Percentiles rank a stretch among this genome's conserved stretches.
Conservation (phyloP, 2,329 filamentous ascomycete genomes). For the Capronia coronata region DNA sequence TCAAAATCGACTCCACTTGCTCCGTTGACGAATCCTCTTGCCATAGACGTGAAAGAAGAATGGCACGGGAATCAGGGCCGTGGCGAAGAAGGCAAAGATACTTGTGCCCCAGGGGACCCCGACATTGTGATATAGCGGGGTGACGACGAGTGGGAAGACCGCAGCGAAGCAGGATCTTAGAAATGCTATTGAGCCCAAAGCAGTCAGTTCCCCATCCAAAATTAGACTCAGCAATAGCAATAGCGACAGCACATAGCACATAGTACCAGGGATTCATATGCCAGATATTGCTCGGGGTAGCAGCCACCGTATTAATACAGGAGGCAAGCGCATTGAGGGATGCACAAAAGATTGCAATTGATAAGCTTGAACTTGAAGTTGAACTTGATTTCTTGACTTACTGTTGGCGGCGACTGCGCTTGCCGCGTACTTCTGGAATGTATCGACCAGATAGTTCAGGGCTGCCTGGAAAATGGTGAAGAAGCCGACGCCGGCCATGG, state of each 20-base stretch:
- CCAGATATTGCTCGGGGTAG: too few species aligned
- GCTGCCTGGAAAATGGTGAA: conserved; percentile 39
- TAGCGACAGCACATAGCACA: too few species aligned
- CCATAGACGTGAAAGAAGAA: conserved; percentile 43
- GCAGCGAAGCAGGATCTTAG: conserved; percentile 44
- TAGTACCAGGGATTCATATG: too few species aligned
- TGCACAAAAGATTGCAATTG: too few species aligned
- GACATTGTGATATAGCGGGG: conserved; percentile 41
- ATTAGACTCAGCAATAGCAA: too few species aligned
- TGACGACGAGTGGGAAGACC: conserved; percentile 44
- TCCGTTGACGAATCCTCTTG: conserved; percentile 35
- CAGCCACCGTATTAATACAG: too few species aligned
- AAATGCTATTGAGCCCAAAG: conserved; percentile 31
- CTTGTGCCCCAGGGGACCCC: conserved; percentile 45
- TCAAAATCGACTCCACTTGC: conserved; percentile 33
- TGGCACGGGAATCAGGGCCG: conserved; percentile 41
- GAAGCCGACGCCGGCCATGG: conserved; percentile 38
- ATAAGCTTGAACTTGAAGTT: too few species aligned
- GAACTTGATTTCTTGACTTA: conserved; percentile 6
- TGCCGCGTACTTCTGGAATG: conserved; percentile 41
- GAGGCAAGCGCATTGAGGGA: too few species aligned
- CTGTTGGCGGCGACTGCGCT: conserved; percentile 41
- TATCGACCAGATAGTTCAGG: conserved; percentile 41
- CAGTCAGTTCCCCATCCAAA: neutral
- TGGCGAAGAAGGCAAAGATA: conserved; percentile 42